phyloP scores from a whole-genome alignment of 139 green algal genomes.

The Closterium sp. region DNA sequence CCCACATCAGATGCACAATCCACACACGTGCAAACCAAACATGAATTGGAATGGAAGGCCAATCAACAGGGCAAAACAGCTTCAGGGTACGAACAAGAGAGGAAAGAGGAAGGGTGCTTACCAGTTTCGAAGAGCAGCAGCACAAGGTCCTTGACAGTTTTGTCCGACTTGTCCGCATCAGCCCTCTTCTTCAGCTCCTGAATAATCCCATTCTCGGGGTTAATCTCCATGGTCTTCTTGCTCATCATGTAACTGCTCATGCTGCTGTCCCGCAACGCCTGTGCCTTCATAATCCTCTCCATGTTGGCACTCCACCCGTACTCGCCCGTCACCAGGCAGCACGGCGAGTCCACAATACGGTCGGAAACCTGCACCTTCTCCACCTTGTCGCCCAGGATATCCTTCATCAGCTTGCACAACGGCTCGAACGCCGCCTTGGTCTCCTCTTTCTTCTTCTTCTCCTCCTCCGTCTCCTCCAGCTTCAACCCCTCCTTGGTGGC shows the following conservation, averaged over 20 bases:
- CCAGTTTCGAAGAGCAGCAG: slow-evolving; percentile 96
- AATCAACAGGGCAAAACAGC: not conserved
- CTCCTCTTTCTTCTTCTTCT: slow-evolving; percentile 91
- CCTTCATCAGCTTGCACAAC: slow-evolving; percentile 92
- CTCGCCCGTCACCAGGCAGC: slow-evolving; percentile 99
- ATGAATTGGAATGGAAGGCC: no score
- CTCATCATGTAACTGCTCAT: slow-evolving; percentile 96
- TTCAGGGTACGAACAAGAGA: not conserved
- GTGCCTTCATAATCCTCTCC: slow-evolving; percentile 99
- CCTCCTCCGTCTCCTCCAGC: slow-evolving; percentile 78
- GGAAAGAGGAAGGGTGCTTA: not conserved
- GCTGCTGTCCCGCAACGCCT: slow-evolving; percentile 91
- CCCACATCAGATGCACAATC: no score
- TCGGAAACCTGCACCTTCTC: slow-evolving; percentile 93
- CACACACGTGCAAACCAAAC: no score
- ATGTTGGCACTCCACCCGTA: slow-evolving; percentile 99
- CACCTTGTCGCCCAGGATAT: slow-evolving; percentile 98
- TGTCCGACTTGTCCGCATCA: slow-evolving; percentile 95
- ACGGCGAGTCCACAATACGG: slow-evolving; percentile 97
- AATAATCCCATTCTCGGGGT: slow-evolving; percentile 97
- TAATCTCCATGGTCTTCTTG: slow-evolving; percentile 99
- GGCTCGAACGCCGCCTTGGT: slow-evolving; percentile 82
- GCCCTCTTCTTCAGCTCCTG: slow-evolving; percentile 82
- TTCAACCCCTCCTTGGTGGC: slow-evolving; percentile 91
- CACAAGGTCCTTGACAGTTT: slow-evolving; percentile 99